These are phyloP conservation scores for Calendula officinalis DNA, from an alignment of 129 eudicot genomes.

Conservation along the genomic window DNA sequence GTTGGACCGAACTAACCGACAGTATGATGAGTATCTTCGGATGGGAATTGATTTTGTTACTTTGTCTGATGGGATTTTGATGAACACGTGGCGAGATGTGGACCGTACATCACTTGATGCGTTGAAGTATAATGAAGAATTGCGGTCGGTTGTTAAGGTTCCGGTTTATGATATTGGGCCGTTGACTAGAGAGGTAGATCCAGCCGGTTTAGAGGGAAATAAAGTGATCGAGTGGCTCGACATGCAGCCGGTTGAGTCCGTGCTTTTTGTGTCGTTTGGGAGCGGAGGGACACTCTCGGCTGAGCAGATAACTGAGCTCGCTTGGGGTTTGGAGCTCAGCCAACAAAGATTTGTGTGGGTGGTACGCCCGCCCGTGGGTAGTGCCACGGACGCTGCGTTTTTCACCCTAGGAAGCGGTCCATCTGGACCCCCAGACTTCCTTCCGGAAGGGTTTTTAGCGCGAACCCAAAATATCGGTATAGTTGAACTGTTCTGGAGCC, in stretches of 20 bases:
- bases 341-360: slow-evolving; percentile 53
- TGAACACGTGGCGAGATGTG: slow-evolving; percentile 61
- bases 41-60: slow-evolving; percentile 26
- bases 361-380: slow-evolving; percentile 28
- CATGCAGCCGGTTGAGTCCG: slow-evolving; percentile 49
- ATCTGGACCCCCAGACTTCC: slow-evolving; percentile 7
- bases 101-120: slow-evolving; percentile 36
- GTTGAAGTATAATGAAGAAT: slow-evolving; percentile 18
- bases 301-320: slow-evolving; percentile 39
- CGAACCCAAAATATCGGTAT: slow-evolving; percentile 30
- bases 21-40: slow-evolving; percentile 37
- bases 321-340: slow-evolving; percentile 51
- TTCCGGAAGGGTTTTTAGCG: slow-evolving; percentile 47
- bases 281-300: slow-evolving; percentile 45
- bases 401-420: slow-evolving; percentile 15
- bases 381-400: slow-evolving; percentile 4
- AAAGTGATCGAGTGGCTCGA: slow-evolving; percentile 51
- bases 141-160: slow-evolving; percentile 31
- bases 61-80: slow-evolving; percentile 45
- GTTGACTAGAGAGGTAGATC: slow-evolving; percentile 28
- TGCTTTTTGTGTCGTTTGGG: slow-evolving; percentile 45
- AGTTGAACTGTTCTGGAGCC: slow-evolving; percentile 44
- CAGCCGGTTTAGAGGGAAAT: slow-evolving; percentile 6
- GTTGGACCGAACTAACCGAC: slow-evolving; percentile 46
- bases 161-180: slow-evolving; percentile 74